Evolutionary conservation across 306 rosid genomes (phyloP).

Genomic region (Albizia julibrissin): DNA sequence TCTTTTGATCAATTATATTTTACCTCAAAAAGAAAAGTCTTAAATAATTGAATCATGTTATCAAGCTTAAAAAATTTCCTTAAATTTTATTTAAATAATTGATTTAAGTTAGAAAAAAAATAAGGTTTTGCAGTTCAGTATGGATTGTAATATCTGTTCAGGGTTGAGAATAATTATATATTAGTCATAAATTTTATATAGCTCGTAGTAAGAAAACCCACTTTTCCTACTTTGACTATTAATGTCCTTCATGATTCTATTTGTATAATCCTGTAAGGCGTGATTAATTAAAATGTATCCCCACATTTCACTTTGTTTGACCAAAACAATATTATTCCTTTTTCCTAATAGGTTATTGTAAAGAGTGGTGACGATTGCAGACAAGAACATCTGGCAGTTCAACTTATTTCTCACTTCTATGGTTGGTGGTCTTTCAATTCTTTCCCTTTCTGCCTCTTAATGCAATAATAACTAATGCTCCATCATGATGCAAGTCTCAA

Average conservation of each 20-base stretch:
- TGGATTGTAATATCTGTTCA: not conserved
- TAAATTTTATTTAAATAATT: slow-evolving; percentile 13
- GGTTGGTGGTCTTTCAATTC: slow-evolving; percentile 40
- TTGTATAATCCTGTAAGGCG: slow-evolving; percentile 11
- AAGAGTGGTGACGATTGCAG: slow-evolving; percentile 99
- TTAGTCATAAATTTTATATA: not conserved
- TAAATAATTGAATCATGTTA: not conserved
- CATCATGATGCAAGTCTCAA: slow-evolving; percentile 12
- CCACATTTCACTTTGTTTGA: slow-evolving; percentile 18
- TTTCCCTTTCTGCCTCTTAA: slow-evolving; percentile 27
- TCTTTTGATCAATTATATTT: slow-evolving; percentile 13
- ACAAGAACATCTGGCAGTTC: slow-evolving; percentile 99
- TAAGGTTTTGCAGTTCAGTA: slow-evolving; percentile 2
- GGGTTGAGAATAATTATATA: slow-evolving; percentile 1
- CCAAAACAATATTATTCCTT: slow-evolving; percentile 18
- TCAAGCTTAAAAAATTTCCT: not conserved
- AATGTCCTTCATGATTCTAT: not conserved
- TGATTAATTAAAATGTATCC: not conserved
- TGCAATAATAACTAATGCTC: slow-evolving; percentile 4
- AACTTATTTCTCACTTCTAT: slow-evolving; percentile 95
- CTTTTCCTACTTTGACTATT: not conserved
- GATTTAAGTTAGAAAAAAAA: not conserved
- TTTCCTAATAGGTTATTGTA: slow-evolving; percentile 69
- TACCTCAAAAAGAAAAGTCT: slow-evolving; percentile 2
- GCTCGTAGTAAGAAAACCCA: not conserved